Percentiles rank a stretch among this genome's conserved stretches.
These are phyloP conservation scores for Podospora didyma DNA, from an alignment of 495 filamentous ascomycete genomes.

Conservation along the genomic window DNA sequence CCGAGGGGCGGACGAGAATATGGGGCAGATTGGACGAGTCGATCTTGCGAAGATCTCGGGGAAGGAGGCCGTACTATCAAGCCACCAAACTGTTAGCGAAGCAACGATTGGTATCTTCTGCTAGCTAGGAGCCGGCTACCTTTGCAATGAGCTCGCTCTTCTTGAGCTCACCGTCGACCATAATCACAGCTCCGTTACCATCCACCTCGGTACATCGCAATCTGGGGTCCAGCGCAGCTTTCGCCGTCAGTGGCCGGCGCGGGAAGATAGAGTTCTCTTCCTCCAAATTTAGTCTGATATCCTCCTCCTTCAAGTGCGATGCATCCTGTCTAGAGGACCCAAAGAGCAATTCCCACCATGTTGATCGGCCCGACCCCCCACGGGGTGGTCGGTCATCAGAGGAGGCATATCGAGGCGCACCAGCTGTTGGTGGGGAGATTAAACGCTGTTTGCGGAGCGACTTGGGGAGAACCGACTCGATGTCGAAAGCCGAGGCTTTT, in stretches of 20 bases:
- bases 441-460: conserved; percentile 15
- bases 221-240: conserved; percentile 73
- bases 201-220: conserved; percentile 94
- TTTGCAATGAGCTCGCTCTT: conserved; percentile 95
- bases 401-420: conserved; percentile 31
- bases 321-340: conserved; percentile 33
- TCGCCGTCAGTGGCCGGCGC: conserved; percentile 60
- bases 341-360: conserved; percentile 56
- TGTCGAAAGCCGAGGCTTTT: conserved; percentile 40
- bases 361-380: conserved; percentile 41
- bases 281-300: conserved; percentile 49
- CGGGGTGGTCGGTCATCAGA: too few relatives aligned
- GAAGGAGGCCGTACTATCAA: conserved; percentile 82
- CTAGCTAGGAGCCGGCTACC: conserved; percentile 48
- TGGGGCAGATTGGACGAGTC: conserved; percentile 97
- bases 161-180: conserved; percentile 93
- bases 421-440: background rate
- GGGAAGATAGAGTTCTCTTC: conserved; percentile 51
- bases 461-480: conserved; percentile 42
- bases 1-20: conserved; percentile 89
- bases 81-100: background rate
- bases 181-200: conserved; percentile 86
- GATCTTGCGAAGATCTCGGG: conserved; percentile 95
- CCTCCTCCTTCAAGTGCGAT: conserved; percentile 43
- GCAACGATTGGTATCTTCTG: background rate